Evolutionary conservation across 2,329 filamentous ascomycete species (phyloP), one percentile per base, ranked within the genome.

Genomic region (Penicillium brevicompactum): DNA sequence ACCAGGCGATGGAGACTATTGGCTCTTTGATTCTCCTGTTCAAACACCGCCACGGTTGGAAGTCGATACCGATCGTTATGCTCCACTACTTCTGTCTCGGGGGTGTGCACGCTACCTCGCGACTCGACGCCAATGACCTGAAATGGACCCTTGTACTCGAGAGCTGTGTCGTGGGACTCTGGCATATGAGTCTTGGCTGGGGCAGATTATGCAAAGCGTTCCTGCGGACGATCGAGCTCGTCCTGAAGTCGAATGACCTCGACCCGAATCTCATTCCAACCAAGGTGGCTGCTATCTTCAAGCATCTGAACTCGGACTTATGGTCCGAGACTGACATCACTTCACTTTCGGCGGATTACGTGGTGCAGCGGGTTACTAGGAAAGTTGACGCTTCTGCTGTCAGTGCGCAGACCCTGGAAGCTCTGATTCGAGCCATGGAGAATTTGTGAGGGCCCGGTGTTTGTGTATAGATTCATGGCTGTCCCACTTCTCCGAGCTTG

Each of bases 151-250:
- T 60, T 6, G 58, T 66, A 4, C 44, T 66, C 10, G 64, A 66
- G 46, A 55, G 57, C 44, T 63, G 62, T 16, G 64, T 64, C 14
- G 51, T 66, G 4, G 64, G 63, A 4, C 58, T 66, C 9, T 66
- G 63, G 64, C 57, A 66, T 40, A 61, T 66, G 58, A 65, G 62
- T 49, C 51, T 66, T 8, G 61, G 64, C 5, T 66, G 64, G 64
- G 64, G 64, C 9, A 57, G 64, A 22, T 30, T 65, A 9, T 62
- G 63, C 53, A 66, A 56, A 16, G 64, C 64, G 4, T 66, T 66
- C n/a, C 51, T 66, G 6, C 60, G 62, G 2, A 63, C 57, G 9
- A 65, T 66, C 43, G 61, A 60, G 3, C 41, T 65, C 4, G 55
- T 65, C 11, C 40, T 66, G 32, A 55, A 57, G 34, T 57, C 55